phyloP scores from a whole-genome alignment of 225 moss, liverwort and hornwort genomes.

The Anthoceros angustus region DNA sequence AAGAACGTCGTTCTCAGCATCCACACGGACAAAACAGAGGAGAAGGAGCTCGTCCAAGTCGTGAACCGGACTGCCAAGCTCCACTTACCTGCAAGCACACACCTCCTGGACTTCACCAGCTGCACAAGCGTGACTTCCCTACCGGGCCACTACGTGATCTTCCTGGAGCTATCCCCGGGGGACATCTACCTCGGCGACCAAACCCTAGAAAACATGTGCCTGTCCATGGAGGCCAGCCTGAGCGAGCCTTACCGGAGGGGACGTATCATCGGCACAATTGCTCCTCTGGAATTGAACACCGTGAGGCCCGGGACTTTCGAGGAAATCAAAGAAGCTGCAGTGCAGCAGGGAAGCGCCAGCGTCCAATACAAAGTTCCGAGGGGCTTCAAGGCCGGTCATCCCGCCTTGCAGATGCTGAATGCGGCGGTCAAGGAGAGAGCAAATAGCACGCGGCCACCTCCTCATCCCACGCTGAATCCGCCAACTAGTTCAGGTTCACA shows the following conservation, averaged over 20 bases:
- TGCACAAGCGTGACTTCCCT: slow-evolving; percentile 23
- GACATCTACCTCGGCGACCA: not conserved
- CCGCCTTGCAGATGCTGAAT: not conserved
- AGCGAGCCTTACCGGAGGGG: not conserved
- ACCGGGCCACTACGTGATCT: slow-evolving; percentile 54
- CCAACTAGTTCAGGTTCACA: too few relatives aligned
- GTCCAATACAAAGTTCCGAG: not conserved
- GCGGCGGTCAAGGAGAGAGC: not conserved
- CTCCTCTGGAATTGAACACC: not conserved
- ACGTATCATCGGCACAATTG: not conserved
- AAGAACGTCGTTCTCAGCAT: slow-evolving; percentile 46
- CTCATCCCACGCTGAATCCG: not conserved
- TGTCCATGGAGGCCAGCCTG: not conserved
- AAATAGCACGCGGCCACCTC: not conserved
- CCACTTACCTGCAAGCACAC: slow-evolving; percentile 27
- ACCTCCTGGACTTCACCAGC: slow-evolving; percentile 59
- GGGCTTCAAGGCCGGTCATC: not conserved
- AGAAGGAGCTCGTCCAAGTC: slow-evolving; percentile 44
- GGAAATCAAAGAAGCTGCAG: not conserved
- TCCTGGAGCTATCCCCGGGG: slow-evolving; percentile 38
- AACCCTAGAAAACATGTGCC: not conserved
- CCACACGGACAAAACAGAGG: slow-evolving; percentile 54
- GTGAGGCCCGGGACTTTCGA: not conserved
- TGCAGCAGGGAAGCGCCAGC: not conserved
- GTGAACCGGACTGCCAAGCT: slow-evolving; percentile 23